Evolutionary conservation across 257 asterid species (phyloP).

Genomic region (Craterostigma plantagineum): DNA sequence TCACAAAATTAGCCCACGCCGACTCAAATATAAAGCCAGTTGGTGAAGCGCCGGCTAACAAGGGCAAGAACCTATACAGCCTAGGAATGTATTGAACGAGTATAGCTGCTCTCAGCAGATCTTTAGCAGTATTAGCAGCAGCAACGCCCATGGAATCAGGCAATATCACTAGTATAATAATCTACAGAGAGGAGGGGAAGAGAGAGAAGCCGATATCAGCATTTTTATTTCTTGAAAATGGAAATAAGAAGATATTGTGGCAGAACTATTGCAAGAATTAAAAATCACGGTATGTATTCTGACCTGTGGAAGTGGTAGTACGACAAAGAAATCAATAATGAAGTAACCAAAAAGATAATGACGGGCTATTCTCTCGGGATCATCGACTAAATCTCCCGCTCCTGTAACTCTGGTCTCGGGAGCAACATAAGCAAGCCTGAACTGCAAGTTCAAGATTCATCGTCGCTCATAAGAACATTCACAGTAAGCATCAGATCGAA

Average conservation of each 20-base stretch:
- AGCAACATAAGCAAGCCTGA: constrained; percentile 72
- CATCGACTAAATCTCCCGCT: constrained; percentile 67
- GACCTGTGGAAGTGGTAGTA: constrained; percentile 83
- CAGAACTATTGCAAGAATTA: no score
- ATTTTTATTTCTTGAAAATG: no score
- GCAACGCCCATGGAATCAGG: constrained; percentile 29
- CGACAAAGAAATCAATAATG: constrained; percentile 35
- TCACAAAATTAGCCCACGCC: constrained; percentile 70
- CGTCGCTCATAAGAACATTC: background rate
- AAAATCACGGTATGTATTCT: background rate
- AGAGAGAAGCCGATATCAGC: no score
- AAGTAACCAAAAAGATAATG: constrained; percentile 52
- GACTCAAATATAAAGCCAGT: constrained; percentile 70
- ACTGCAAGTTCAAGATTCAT: constrained; percentile 25
- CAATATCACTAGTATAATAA: constrained; percentile 36
- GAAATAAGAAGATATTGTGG: no score
- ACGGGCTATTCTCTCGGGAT: constrained; percentile 55
- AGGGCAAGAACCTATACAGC: constrained; percentile 55
- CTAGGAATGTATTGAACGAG: constrained; percentile 61
- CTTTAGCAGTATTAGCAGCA: constrained; percentile 49
- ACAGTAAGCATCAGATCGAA: background rate
- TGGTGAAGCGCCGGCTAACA: constrained; percentile 58
- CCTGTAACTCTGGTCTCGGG: constrained; percentile 80
- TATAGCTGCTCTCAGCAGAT: constrained; percentile 42
- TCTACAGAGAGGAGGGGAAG: constrained; percentile 29